These are phyloP conservation scores for Pythium aristosporum DNA, from an alignment of 352 stramenopile genomes.

Conservation along the genomic window DNA sequence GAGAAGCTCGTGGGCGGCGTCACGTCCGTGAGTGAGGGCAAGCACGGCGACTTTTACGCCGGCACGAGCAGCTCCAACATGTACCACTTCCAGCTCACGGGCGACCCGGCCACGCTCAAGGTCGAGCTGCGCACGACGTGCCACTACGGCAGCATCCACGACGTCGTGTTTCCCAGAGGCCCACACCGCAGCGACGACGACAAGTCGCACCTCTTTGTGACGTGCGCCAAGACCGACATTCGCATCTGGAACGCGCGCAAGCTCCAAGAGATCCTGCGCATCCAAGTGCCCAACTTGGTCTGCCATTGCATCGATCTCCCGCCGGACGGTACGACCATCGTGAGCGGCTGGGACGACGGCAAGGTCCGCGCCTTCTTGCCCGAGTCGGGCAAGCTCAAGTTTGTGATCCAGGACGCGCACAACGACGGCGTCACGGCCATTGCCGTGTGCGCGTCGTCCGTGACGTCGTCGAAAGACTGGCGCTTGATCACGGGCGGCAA, in stretches of 20 bases:
- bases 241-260: slow-evolving; percentile 94
- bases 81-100: slow-evolving; percentile 83
- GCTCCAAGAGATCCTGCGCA: slow-evolving; percentile 93
- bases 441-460: slow-evolving; percentile 63
- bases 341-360: slow-evolving; percentile 96
- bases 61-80: slow-evolving; percentile 95
- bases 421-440: slow-evolving; percentile 94
- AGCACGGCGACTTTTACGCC: slow-evolving; percentile 84
- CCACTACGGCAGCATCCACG: slow-evolving; percentile 91
- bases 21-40: slow-evolving; percentile 89
- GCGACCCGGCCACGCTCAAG: slow-evolving; percentile 24
- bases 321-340: slow-evolving; percentile 83
- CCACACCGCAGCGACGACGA: slow-evolving; percentile 48
- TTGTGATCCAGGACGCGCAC: slow-evolving; percentile 96
- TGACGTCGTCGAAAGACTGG: slow-evolving; percentile 68
- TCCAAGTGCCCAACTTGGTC: slow-evolving; percentile 97
- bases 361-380: slow-evolving; percentile 97
- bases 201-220: slow-evolving; percentile 95
- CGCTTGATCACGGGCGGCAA: slow-evolving; percentile 92
- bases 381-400: slow-evolving; percentile 95
- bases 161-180: slow-evolving; percentile 91
- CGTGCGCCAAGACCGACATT: slow-evolving; percentile 93
- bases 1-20: slow-evolving; percentile 90
- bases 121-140: slow-evolving; percentile 87
- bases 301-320: slow-evolving; percentile 94